phyloP scores from a whole-genome alignment of 2,329 filamentous ascomycete genomes.

The Corniculantispora saksenae region DNA sequence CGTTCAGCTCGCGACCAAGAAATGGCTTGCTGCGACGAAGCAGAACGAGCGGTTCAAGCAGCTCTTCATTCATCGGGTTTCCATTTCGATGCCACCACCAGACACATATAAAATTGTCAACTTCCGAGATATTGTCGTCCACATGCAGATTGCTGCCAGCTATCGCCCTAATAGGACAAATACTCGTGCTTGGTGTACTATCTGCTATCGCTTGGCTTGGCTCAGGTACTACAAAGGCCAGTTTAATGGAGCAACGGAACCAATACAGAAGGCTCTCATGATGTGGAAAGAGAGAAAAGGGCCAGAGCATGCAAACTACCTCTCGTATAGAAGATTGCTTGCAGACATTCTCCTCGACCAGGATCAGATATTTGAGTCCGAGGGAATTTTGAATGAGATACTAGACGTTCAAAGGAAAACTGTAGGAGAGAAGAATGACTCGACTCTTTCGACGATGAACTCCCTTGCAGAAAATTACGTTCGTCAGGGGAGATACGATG shows the following conservation, averaged over 20 bases:
- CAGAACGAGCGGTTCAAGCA: neutral
- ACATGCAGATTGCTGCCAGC: neutral
- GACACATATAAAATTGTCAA: neutral
- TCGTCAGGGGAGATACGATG: no score
- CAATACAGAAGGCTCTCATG: neutral
- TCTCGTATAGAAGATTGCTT: neutral
- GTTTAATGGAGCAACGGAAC: neutral
- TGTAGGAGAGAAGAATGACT: no score
- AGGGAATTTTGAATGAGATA: no score
- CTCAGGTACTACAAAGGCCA: neutral
- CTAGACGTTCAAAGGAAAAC: no score
- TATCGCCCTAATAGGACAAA: neutral
- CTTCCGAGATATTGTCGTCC: neutral
- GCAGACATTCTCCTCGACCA: neutral
- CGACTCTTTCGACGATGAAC: no score
- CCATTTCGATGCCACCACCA: neutral
- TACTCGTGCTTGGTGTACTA: neutral
- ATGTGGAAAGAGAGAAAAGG: neutral
- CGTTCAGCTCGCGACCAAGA: conserved; percentile 33
- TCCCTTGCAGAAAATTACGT: no score
- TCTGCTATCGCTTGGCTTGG: neutral
- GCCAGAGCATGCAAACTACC: neutral
- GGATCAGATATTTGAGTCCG: no score
- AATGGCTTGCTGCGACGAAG: conserved; percentile 29
- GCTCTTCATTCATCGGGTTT: neutral